Percentiles rank a stretch among this genome's conserved stretches.
Evolutionary conservation across 2,329 filamentous ascomycete genomes (phyloP).

Genomic region (Beauveria caledonica): DNA sequence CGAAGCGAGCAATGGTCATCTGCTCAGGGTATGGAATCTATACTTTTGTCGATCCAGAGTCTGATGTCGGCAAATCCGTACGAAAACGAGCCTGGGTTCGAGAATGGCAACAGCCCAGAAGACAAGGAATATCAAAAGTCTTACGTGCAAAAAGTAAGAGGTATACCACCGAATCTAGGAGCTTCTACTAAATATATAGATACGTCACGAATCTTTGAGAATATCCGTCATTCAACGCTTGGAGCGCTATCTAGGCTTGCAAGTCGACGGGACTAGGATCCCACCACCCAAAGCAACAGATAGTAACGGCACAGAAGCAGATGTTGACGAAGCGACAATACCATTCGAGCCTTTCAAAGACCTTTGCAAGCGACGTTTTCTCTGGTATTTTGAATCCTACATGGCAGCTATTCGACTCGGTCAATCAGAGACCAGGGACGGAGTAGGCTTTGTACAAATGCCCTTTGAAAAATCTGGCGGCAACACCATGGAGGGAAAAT

Average conservation of each 20-base stretch:
- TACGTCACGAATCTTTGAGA: slow-evolving; percentile 81
- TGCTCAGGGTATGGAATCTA: slow-evolving; percentile 89
- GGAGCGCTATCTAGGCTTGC: slow-evolving; percentile 67
- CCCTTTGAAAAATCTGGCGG: slow-evolving; percentile 64
- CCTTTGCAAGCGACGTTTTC: slow-evolving; percentile 79
- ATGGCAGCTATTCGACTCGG: slow-evolving; percentile 61
- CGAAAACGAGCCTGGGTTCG: slow-evolving; percentile 92
- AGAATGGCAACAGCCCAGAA: slow-evolving; percentile 57
- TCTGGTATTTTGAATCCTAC: slow-evolving; percentile 95
- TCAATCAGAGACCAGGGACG: slow-evolving; percentile 53
- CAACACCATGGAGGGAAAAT: slow-evolving; percentile 82
- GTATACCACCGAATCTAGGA: neutral
- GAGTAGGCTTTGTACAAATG: slow-evolving; percentile 65
- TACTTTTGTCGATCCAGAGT: slow-evolving; percentile 91
- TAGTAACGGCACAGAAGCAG: slow-evolving; percentile 38
- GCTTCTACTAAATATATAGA: slow-evolving; percentile 41
- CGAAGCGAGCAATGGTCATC: slow-evolving; percentile 93
- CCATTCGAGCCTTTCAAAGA: slow-evolving; percentile 84
- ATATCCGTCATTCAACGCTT: slow-evolving; percentile 80
- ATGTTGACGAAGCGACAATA: slow-evolving; percentile 38
- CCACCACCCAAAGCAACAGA: slow-evolving; percentile 16
- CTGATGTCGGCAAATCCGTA: slow-evolving; percentile 91
- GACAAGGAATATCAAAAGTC: slow-evolving; percentile 67
- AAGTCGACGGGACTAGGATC: slow-evolving; percentile 38
- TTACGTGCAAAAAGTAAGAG: slow-evolving; percentile 70